Evolutionary conservation across 805 yeast species (phyloP), one percentile per base, ranked within the genome.

Genomic region (Sugiyamaella valdiviana): DNA sequence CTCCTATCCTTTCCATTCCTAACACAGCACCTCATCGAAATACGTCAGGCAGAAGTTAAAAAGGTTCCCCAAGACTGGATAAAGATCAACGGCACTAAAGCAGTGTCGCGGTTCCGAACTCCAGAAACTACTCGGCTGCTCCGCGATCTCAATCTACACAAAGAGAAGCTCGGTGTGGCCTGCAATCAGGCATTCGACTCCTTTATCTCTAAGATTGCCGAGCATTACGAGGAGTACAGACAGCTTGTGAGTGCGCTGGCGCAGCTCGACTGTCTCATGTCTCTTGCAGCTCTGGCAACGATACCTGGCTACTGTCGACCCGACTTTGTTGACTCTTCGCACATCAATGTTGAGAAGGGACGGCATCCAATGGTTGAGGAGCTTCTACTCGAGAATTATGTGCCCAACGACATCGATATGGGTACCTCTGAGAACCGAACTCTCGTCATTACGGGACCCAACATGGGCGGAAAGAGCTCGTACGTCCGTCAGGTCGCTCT

Each of bases 401-500:
- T 89, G 10, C 73, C 93, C 1, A 89, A 88, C 61, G 79, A 81
- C 53, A 73, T 82, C 4, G 48, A 61, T 5, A 75, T 89, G 69
- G 56, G 69, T 5, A 60, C 66, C 5, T 59, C 67, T n/a, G 62
- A 68, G 2, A 72, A 77, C 12, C 71, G 87, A 29, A 75, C 78
- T 0, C 68, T 81, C 47, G 72, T 89, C 14, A 77, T 89, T 19
- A 85, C 95, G 0, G 95, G 95, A 0, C 93, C 95, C 0, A 85
- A 85, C 56, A 84, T 85, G 89, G 95, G 95, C 7, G 95, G 95
- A 3, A 86, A 86, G 61, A 82, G 89, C 5, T 80, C 88, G 0
- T 81, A 80, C 57, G 86, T 84, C 14, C 74, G 85, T 45, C 88
- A 84, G 52, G 73, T 84, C 9, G 95, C 93, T 0, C 63, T 87